Base-by-base conservation (phyloP, 768 basidiomycete genomes). In the Boletus pseudopeckii region DNA sequence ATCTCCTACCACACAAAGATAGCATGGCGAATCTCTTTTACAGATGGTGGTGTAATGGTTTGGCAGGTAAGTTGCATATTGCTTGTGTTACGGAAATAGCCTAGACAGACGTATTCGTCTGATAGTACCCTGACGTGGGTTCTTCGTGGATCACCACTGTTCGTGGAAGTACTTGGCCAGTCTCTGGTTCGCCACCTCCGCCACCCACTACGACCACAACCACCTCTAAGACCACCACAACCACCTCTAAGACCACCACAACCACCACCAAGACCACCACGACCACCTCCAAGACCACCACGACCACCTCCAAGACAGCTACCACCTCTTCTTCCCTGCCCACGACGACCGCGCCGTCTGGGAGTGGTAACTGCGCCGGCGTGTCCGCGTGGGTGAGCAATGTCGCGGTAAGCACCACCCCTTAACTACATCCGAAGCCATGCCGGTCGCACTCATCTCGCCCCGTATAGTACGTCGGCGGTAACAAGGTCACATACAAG, bases 41-140 rank as follows among this genome's bases (percentile, higher is more conserved):
- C 43, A 75, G 73, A 57, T 45, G 74, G 49, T 2, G 74, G 74
- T 33, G 71, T 72, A n/a, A 74, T 73, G 69, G 71, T 67, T 5
- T 76, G 74, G 73, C 55, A 75, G 65, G 72, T 73, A 45, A 20
- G 59, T 58, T 17, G 14, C 7, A 9, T 7, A 4, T 51, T 15
- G 33, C 13, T 7, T n/a, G 28, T 20, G 5, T 15, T 6, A 38
- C 7, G 3, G 42, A 38, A 11, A n/a, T 7, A 11, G 22, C 14
- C 2, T 34, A 7, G 1, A 34, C 9, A 24, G 2, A 41, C 14
- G 0, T 13, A 8, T 20, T 20, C 2, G 70, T 40, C 24, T 41
- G 42, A 20, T 18, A 73, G 74, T 75, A 65, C 63, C 75, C 74
- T 7, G 64, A 75, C 50, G 75, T 69, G 1, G 57, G 61, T 3